phyloP scores from a whole-genome alignment of 2,329 filamentous ascomycete species.

The Fusarium siculi region DNA sequence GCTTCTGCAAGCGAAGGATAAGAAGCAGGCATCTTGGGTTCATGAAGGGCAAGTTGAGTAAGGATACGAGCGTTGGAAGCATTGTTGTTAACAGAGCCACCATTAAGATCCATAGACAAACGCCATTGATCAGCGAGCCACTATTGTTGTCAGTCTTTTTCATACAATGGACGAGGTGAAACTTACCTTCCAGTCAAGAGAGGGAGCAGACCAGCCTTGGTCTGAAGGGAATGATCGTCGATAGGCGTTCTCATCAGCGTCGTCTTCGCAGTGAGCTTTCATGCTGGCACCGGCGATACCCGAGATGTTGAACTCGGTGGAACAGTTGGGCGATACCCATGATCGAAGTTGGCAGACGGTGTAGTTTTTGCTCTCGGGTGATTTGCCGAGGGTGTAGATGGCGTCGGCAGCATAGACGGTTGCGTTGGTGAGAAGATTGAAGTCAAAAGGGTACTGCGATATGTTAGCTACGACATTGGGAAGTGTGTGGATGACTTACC shows the following conservation, averaged over 20 bases:
- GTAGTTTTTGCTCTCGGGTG: constrained; percentile 57
- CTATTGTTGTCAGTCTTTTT: constrained; percentile 30
- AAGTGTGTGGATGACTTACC: constrained; percentile 45
- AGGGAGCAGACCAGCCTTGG: constrained; percentile 47
- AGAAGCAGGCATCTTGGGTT: constrained; percentile 55
- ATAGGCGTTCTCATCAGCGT: constrained; percentile 65
- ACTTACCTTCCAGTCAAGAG: constrained; percentile 61
- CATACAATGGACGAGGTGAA: fast-evolving
- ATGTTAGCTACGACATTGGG: constrained; percentile 4
- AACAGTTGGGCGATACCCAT: constrained; percentile 72
- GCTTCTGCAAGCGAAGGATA: constrained; percentile 79
- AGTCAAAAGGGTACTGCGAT: constrained; percentile 63
- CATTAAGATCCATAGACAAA: constrained; percentile 64
- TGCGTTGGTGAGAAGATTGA: constrained; percentile 74
- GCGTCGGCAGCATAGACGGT: constrained; percentile 57
- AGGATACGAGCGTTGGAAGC: constrained; percentile 67
- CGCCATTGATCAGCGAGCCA: constrained; percentile 66
- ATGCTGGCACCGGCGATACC: constrained; percentile 69
- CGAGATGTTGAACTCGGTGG: constrained; percentile 68
- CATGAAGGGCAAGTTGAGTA: constrained; percentile 62
- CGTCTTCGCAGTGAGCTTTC: constrained; percentile 69
- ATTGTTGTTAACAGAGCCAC: constrained; percentile 64
- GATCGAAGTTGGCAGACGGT: constrained; percentile 75
- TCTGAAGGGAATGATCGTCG: constrained; percentile 51
- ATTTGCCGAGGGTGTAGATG: constrained; percentile 74